Percentiles rank a stretch among this genome's conserved stretches.
phyloP scores from a whole-genome alignment of 2,329 filamentous ascomycete genomes.

The Ophiostoma novo-ulmi region DNA sequence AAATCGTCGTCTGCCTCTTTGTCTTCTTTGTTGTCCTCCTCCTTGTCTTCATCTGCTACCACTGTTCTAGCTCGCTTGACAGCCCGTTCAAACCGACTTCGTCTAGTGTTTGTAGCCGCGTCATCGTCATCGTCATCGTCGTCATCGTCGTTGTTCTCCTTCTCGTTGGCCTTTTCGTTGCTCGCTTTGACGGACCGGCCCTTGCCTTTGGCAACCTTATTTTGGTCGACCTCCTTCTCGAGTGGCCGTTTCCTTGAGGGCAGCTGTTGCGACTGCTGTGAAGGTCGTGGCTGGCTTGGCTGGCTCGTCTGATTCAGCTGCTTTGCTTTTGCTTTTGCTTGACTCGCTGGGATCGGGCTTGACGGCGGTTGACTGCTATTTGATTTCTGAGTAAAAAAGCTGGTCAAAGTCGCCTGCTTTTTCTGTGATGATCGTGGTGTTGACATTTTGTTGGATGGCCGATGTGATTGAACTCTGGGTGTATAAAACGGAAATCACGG shows the following conservation, averaged over 20 bases:
- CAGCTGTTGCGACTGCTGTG: slow-evolving; percentile 25
- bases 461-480: not conserved
- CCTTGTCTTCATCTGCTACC: not conserved
- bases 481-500: not conserved
- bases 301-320: slow-evolving; percentile 3
- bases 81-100: slow-evolving; percentile 33
- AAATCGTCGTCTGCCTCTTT: not conserved
- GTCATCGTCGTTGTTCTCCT: slow-evolving; percentile 5
- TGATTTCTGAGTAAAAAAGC: slow-evolving; percentile 69
- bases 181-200: not conserved
- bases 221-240: slow-evolving; percentile 44
- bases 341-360: slow-evolving; percentile 26
- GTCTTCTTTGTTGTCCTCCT: not conserved
- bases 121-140: slow-evolving; percentile 2
- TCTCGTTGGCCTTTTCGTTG: not conserved
- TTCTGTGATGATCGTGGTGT: slow-evolving; percentile 45
- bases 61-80: slow-evolving; percentile 40
- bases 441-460: not conserved
- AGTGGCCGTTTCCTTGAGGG: slow-evolving; percentile 46
- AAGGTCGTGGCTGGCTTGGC: slow-evolving; percentile 7
- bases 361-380: slow-evolving; percentile 28
- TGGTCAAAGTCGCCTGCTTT: slow-evolving; percentile 78
- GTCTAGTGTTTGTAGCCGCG: not conserved
- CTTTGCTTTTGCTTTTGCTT: not conserved
- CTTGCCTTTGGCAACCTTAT: slow-evolving; percentile 31